phyloP scores from a whole-genome alignment of 805 yeast genomes.

The Wickerhamiella dianesei region DNA sequence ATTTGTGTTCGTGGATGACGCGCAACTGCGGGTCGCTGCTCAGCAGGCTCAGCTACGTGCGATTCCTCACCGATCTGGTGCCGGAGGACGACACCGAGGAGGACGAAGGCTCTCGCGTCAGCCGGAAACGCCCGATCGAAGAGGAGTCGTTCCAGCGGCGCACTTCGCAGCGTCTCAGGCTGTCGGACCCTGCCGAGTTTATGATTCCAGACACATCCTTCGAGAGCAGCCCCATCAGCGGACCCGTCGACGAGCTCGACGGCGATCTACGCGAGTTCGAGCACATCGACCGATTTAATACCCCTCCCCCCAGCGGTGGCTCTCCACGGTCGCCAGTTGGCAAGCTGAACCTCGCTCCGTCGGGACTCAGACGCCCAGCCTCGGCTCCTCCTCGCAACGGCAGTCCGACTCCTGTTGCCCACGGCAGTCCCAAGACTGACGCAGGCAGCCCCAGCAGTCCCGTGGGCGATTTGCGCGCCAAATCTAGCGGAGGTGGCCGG shows the following conservation, averaged over 20 bases:
- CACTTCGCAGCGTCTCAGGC: background rate
- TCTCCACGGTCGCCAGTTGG: background rate
- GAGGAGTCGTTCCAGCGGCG: background rate
- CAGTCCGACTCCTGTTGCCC: background rate
- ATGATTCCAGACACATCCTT: background rate
- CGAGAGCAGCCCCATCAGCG: background rate
- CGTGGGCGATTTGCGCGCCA: background rate
- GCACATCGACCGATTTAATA: background rate
- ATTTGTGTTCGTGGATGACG: background rate
- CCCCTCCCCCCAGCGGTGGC: background rate
- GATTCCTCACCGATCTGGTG: background rate
- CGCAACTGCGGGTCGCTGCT: background rate
- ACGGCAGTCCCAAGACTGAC: background rate
- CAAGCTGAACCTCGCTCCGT: background rate
- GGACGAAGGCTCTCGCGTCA: background rate
- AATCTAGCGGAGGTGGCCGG: background rate
- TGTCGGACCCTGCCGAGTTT: background rate
- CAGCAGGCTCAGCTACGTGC: background rate
- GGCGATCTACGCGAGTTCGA: background rate
- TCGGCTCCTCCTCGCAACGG: background rate
- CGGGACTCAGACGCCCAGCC: background rate
- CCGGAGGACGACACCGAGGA: background rate
- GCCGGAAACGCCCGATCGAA: slow-evolving; percentile 1
- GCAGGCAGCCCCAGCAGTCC: background rate
- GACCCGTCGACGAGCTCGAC: background rate